Conservation (phyloP, 2,329 filamentous ascomycete species). For the Talaromyces albobiverticillius region DNA sequence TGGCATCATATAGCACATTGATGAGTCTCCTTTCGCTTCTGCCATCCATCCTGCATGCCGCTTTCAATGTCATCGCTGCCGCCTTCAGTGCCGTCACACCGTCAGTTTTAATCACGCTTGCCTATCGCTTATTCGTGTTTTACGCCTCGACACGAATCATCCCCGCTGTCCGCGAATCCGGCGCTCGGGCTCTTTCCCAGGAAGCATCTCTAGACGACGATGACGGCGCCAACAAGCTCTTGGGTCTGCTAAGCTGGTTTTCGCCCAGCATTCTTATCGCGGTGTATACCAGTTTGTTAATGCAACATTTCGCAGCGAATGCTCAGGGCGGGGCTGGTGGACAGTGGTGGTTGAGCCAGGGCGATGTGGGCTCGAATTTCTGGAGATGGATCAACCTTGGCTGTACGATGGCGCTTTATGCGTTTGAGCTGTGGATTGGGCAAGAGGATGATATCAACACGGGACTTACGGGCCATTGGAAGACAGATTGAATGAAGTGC, state of each 20-base stretch:
- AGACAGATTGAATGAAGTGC: constrained; percentile 68
- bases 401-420: constrained; percentile 84
- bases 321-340: constrained; percentile 58
- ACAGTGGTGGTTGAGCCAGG: constrained; percentile 81
- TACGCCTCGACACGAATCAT: constrained; percentile 96
- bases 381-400: constrained; percentile 94
- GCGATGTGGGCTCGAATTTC: constrained; percentile 77
- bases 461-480: constrained; percentile 78
- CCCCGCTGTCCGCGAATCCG: constrained; percentile 83
- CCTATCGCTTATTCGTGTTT: constrained; percentile 90
- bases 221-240: constrained; percentile 73
- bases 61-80: constrained; percentile 80
- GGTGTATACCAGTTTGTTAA: constrained; percentile 90
- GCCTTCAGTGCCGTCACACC: constrained; percentile 95
- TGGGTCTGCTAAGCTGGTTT: constrained; percentile 88
- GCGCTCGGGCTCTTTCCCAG: constrained; percentile 76
- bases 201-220: constrained; percentile 83
- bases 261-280: constrained; percentile 91
- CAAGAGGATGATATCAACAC: constrained; percentile 69
- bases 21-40: constrained; percentile 78
- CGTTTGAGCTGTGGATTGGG: constrained; percentile 83
- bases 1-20: constrained; percentile 94
- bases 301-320: constrained; percentile 88
- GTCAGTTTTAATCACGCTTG: constrained; percentile 90
- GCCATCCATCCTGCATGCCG: constrained; percentile 79